Percentiles rank a stretch among this genome's conserved stretches.
Conservation (phyloP, 768 basidiomycete genomes). For the Chlorophyllum brunneum region DNA sequence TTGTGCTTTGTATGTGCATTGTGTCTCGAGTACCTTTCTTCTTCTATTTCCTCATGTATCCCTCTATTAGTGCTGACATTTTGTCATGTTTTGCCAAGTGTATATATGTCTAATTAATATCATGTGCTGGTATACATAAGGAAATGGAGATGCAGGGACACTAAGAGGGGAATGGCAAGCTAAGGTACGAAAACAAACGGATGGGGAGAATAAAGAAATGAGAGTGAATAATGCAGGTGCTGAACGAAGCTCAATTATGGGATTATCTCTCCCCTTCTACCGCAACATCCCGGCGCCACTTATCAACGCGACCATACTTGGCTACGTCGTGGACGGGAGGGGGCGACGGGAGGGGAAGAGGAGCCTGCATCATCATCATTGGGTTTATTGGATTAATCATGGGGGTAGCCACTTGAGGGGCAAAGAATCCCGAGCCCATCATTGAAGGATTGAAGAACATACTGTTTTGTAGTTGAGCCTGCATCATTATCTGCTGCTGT, state of each 20-base stretch:
- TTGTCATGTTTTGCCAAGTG: constrained; percentile 1
- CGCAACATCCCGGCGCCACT: constrained; percentile 77
- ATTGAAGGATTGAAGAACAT: constrained; percentile 71
- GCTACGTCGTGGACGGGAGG: constrained; percentile 60
- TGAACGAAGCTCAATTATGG: no score
- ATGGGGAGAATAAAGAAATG: neutral
- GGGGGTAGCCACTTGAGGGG: constrained; percentile 32
- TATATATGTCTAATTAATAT: constrained; percentile 13
- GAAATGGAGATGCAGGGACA: neutral
- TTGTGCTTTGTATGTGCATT: neutral
- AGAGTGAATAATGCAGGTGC: neutral
- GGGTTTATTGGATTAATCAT: constrained; percentile 38
- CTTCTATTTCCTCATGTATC: neutral
- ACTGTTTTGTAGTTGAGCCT: constrained; percentile 69
- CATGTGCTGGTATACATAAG: constrained; percentile 7
- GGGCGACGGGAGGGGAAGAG: constrained; percentile 53
- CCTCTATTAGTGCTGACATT: neutral
- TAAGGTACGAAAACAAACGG: neutral
- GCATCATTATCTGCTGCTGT: constrained; percentile 68
- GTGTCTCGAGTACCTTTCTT: neutral
- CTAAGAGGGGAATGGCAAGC: neutral
- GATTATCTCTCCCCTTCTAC: constrained; percentile 51
- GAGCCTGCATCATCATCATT: constrained; percentile 41
- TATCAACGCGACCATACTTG: constrained; percentile 72
- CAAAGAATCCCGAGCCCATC: constrained; percentile 69